Evolutionary conservation across 257 asterid genomes (phyloP).

Genomic region (Plantago ovata): DNA sequence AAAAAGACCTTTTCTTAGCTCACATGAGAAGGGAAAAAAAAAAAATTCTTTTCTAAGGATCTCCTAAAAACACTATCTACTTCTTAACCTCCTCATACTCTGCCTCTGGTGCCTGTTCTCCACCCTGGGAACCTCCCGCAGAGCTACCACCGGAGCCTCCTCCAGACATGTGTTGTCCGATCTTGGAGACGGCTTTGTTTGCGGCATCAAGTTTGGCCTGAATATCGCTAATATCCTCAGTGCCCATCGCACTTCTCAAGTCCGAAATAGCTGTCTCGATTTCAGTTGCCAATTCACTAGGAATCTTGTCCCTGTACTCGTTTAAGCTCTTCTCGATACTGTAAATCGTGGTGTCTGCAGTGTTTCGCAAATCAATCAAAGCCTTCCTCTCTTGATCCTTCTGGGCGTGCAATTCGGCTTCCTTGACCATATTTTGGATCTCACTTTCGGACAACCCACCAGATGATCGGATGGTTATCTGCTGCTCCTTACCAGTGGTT

Average conservation of each 20-base stretch:
- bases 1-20: too few species aligned
- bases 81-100: constrained; percentile 86
- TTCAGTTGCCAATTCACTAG: constrained; percentile 54
- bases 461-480: constrained; percentile 71
- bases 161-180: constrained; percentile 73
- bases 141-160: constrained; percentile 37
- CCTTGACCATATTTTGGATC: constrained; percentile 77
- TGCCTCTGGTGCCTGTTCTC: constrained; percentile 63
- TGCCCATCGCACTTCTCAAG: constrained; percentile 47
- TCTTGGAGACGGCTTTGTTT: constrained; percentile 71
- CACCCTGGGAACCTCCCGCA: constrained; percentile 56
- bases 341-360: constrained; percentile 66
- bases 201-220: constrained; percentile 65
- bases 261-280: constrained; percentile 57
- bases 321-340: constrained; percentile 63
- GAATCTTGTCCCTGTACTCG: constrained; percentile 69
- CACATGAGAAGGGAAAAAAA: too few species aligned
- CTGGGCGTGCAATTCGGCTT: constrained; percentile 70
- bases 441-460: constrained; percentile 75
- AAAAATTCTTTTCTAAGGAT: too few species aligned
- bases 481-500: constrained; percentile 68
- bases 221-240: constrained; percentile 48
- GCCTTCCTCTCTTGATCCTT: constrained; percentile 62
- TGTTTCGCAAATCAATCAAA: constrained; percentile 54
- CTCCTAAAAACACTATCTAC: too few species aligned